phyloP scores from a whole-genome alignment of 2,329 filamentous ascomycete genomes.

The Colletotrichum spaethianum region DNA sequence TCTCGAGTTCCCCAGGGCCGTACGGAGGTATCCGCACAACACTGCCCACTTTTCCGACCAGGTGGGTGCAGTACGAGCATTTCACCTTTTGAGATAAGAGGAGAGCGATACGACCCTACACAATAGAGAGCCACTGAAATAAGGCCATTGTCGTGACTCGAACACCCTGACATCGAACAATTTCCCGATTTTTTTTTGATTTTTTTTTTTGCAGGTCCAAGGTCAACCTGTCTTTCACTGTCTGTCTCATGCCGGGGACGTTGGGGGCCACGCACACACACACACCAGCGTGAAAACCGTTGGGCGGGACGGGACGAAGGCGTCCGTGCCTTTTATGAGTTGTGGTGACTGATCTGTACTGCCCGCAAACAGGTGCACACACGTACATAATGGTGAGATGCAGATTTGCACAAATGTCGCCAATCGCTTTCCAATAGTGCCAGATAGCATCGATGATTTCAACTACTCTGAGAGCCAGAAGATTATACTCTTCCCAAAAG shows the following conservation, averaged over 20 bases:
- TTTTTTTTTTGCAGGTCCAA: constrained; percentile 21
- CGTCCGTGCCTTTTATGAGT: constrained; percentile 25
- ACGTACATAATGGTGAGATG: not conserved
- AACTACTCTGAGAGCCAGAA: not conserved
- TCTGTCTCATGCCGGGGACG: not conserved
- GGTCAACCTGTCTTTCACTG: not conserved
- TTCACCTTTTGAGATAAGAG: constrained; percentile 4
- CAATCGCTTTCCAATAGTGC: not conserved
- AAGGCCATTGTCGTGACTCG: constrained; percentile 8
- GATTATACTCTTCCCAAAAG: not conserved
- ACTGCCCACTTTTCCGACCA: not conserved
- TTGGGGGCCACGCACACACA: not conserved
- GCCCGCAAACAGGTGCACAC: not conserved
- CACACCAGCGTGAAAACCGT: not conserved
- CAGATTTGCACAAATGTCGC: constrained; percentile 18
- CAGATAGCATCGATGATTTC: constrained; percentile 1
- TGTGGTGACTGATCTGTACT: not conserved
- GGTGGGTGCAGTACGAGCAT: constrained; percentile 12
- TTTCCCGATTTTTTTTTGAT: not conserved
- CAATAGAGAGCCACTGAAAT: not conserved
- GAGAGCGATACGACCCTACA: not conserved
- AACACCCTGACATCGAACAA: not conserved
- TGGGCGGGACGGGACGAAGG: constrained; percentile 27
- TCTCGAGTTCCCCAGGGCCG: not conserved
- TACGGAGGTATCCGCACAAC: not conserved